Evolutionary conservation across 805 yeast genomes (phyloP).

Genomic region (Myxozyma monticola): DNA sequence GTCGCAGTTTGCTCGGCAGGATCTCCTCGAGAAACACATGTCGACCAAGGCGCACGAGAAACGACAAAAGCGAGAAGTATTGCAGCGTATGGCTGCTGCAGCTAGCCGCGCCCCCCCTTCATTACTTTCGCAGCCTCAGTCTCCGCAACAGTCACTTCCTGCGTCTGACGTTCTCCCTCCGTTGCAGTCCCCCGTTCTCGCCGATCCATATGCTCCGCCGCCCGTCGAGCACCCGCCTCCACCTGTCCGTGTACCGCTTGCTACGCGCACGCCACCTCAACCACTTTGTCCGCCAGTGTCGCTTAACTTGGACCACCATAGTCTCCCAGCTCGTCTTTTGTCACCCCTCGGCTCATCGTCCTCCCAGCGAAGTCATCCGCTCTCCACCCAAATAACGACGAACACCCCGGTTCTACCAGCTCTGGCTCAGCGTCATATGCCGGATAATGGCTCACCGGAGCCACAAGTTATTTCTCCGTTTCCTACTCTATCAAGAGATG

Average conservation of each 20-base stretch:
- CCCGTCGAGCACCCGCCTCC: background rate
- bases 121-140: too few relatives aligned
- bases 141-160: background rate
- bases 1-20: conserved; percentile 36
- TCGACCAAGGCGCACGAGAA: conserved; percentile 33
- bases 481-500: too few relatives aligned
- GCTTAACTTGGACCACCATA: background rate
- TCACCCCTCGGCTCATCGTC: background rate
- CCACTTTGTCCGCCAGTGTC: background rate
- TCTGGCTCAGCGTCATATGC: too few relatives aligned
- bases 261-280: background rate
- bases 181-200: background rate
- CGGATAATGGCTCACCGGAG: too few relatives aligned
- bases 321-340: background rate
- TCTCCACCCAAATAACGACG: too few relatives aligned
- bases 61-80: conserved; percentile 29
- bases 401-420: too few relatives aligned
- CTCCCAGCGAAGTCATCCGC: too few relatives aligned
- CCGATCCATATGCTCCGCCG: background rate
- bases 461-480: too few relatives aligned
- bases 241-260: background rate
- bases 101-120: too few relatives aligned
- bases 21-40: conserved; percentile 36
- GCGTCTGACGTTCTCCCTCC: background rate
- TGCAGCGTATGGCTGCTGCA: conserved; percentile 8